Evolutionary conservation across 345 rosid species (phyloP).

Genomic region (Citrus medica): DNA sequence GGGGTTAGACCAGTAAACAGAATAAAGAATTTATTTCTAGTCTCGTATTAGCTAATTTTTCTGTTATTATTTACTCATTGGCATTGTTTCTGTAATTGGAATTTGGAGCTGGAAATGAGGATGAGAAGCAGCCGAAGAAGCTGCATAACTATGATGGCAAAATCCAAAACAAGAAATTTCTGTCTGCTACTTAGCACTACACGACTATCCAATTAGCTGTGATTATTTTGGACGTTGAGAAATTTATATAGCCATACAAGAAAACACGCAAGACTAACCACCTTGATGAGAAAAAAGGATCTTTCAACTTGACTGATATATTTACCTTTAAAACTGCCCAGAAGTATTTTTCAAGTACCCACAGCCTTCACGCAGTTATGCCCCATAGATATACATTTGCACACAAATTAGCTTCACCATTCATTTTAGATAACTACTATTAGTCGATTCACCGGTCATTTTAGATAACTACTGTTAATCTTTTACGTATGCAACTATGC

Average conservation of each 20-base stretch:
- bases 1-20: neutral
- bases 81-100: neutral
- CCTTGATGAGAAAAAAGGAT: no score
- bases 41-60: neutral
- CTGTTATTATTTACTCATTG: neutral
- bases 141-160: neutral
- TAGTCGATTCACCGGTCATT: no score
- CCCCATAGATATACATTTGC: neutral
- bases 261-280: neutral
- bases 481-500: neutral
- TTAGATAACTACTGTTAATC: neutral
- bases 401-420: neutral
- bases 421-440: no score
- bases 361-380: neutral
- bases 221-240: neutral
- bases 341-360: neutral
- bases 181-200: neutral
- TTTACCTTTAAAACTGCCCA: neutral
- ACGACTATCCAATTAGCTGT: neutral
- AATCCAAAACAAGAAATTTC: neutral
- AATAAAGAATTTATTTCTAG: neutral
- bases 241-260: neutral
- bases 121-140: neutral
- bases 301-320: neutral
- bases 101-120: neutral